Conservation (phyloP, 2,329 filamentous ascomycete genomes). For the Intubia oerlemansii region DNA sequence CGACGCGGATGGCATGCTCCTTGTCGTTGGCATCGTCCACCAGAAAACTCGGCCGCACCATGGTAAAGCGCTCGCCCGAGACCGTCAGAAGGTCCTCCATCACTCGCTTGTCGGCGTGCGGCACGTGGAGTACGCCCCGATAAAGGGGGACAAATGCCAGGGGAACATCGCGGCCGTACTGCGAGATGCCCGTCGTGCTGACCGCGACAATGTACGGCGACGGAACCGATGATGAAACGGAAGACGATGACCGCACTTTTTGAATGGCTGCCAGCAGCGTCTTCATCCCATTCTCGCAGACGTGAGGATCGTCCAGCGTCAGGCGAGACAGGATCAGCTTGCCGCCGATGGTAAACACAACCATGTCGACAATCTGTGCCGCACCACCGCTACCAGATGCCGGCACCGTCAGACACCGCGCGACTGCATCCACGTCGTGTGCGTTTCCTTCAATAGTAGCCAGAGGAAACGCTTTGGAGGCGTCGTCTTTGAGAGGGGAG, state of each 20-base stretch:
- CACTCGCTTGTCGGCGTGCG: slow-evolving; percentile 21
- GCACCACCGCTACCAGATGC: too few species aligned
- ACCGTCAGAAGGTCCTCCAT: slow-evolving; percentile 19
- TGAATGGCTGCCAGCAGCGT: too few species aligned
- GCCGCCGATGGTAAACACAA: slow-evolving; percentile 27
- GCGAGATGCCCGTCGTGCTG: slow-evolving; percentile 21
- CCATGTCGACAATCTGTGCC: slow-evolving; percentile 17
- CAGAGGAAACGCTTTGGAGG: slow-evolving; percentile 23
- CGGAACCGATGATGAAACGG: too few species aligned
- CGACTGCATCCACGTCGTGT: too few species aligned
- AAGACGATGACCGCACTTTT: too few species aligned
- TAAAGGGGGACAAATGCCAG: slow-evolving; percentile 19
- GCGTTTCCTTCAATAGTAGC: too few species aligned
- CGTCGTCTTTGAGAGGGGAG: too few species aligned
- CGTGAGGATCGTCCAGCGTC: slow-evolving; percentile 21
- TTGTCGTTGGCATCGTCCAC: slow-evolving; percentile 6
- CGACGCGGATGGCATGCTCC: slow-evolving; percentile 4
- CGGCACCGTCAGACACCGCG: too few species aligned
- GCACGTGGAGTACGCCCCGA: slow-evolving; percentile 14
- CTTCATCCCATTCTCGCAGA: slow-evolving; percentile 23
- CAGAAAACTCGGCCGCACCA: too few species aligned
- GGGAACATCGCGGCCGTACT: slow-evolving; percentile 18
- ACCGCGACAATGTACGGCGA: slow-evolving; percentile 18
- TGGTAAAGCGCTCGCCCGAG: slow-evolving; percentile 10
- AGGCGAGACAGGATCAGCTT: slow-evolving; percentile 13